A percentile compares a stretch with the other conserved stretches of the same genome.
Evolutionary conservation across 225 moss, liverwort and hornwort genomes (phyloP).

Genomic region (Pleurozium schreberi): DNA sequence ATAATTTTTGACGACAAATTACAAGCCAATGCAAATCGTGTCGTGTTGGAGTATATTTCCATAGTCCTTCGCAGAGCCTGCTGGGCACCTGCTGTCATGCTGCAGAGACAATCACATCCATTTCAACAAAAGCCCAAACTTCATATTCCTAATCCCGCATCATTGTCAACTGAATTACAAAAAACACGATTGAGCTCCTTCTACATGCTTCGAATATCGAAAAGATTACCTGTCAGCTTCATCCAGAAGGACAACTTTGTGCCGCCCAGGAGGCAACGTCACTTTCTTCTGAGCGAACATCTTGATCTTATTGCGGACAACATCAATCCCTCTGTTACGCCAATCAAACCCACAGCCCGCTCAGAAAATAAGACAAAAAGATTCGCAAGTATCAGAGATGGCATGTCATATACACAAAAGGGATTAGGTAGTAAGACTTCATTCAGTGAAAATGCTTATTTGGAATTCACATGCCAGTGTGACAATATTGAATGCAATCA

Average conservation of each 20-base stretch:
- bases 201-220: neutral
- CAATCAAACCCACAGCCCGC: neutral
- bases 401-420: neutral
- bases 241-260: constrained; percentile 88
- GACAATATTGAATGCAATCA: neutral
- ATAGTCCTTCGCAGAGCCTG: constrained; percentile 92
- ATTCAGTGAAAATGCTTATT: neutral
- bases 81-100: constrained; percentile 97
- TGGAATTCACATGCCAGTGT: neutral
- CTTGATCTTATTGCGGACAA: constrained; percentile 97
- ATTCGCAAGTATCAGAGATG: neutral
- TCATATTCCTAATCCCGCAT: neutral
- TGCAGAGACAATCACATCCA: constrained; percentile 14
- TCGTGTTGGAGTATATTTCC: constrained; percentile 94
- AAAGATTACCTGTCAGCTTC: constrained; percentile 83
- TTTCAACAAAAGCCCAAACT: neutral
- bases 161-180: neutral
- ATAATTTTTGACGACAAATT: constrained; percentile 97
- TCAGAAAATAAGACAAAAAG: neutral
- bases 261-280: constrained; percentile 86
- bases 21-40: constrained; percentile 92
- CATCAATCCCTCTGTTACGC: constrained; percentile 78
- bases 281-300: constrained; percentile 99
- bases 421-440: neutral
- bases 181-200: neutral